Evolutionary conservation across 768 basidiomycete genomes (phyloP).

Genomic region (Trametes meyenii): DNA sequence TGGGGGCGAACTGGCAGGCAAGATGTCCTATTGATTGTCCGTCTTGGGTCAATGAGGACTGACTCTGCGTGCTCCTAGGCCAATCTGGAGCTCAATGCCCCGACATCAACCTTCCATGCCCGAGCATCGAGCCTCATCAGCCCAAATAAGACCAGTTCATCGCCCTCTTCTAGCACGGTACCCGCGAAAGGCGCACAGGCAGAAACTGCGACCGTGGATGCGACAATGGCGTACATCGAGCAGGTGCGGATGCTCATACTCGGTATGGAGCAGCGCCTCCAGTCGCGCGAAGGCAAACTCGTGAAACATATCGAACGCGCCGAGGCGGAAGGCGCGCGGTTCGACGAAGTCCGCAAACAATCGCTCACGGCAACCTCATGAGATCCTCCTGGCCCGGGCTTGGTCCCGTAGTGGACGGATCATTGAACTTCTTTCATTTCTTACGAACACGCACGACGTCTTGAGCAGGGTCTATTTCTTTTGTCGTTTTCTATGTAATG

Average conservation of each 20-base stretch:
- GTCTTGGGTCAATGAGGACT: background rate
- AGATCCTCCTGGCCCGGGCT: no score
- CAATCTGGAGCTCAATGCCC: slow-evolving; percentile 41
- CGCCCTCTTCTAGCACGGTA: slow-evolving; percentile 3
- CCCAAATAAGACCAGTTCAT: slow-evolving; percentile 13
- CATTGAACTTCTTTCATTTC: background rate
- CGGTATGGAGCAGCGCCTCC: slow-evolving; percentile 76
- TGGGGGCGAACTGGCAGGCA: slow-evolving; percentile 86
- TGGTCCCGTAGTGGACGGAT: background rate
- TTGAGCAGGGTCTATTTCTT: background rate
- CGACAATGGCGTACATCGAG: slow-evolving; percentile 62
- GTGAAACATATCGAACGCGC: slow-evolving; percentile 61
- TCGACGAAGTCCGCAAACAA: slow-evolving; percentile 51
- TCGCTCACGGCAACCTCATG: slow-evolving; percentile 26
- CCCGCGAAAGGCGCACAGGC: background rate
- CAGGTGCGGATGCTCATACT: slow-evolving; percentile 68
- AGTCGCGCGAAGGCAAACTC: slow-evolving; percentile 63
- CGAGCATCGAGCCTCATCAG: slow-evolving; percentile 30
- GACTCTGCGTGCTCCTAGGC: slow-evolving; percentile 16
- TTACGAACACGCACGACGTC: background rate
- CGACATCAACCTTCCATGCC: slow-evolving; percentile 35
- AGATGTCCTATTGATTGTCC: slow-evolving; percentile 30
- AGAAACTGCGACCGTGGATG: slow-evolving; percentile 36
- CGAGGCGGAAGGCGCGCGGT: slow-evolving; percentile 57
- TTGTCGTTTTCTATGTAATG: background rate